Evolutionary conservation across 441 rosid species (phyloP).

Genomic region (Croton setiger): DNA sequence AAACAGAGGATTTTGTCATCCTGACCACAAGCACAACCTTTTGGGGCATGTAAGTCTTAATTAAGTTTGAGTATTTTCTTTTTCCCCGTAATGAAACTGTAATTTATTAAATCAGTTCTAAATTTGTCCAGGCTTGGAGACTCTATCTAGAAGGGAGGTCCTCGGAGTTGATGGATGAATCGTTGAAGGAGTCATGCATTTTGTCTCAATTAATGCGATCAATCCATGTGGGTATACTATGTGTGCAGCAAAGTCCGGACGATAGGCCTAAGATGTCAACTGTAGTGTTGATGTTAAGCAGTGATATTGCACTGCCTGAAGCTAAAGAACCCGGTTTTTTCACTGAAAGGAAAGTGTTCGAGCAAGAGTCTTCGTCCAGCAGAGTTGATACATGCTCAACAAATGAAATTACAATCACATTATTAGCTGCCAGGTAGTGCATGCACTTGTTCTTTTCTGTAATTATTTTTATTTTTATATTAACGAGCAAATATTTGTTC

Average conservation of each 20-base stretch:
- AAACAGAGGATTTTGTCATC: slow-evolving; percentile 54
- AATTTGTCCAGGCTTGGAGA: slow-evolving; percentile 41
- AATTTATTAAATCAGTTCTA: no score
- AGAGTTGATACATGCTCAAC: slow-evolving; percentile 24
- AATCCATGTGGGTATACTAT: slow-evolving; percentile 39
- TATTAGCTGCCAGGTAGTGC: slow-evolving; percentile 24
- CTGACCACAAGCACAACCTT: slow-evolving; percentile 28
- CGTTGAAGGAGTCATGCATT: slow-evolving; percentile 11
- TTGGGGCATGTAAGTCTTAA: slow-evolving; percentile 48
- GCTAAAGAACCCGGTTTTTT: slow-evolving; percentile 40
- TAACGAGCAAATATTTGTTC: background rate
- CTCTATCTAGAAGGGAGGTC: slow-evolving; percentile 31
- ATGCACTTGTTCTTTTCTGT: background rate
- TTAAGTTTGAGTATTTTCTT: background rate
- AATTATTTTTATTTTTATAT: background rate
- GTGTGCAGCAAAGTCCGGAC: slow-evolving; percentile 37
- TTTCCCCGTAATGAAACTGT: background rate
- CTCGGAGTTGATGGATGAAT: slow-evolving; percentile 18
- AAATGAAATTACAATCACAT: slow-evolving; percentile 28
- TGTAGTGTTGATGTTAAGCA: slow-evolving; percentile 38
- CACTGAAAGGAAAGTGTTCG: slow-evolving; percentile 24
- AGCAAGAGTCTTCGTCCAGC: slow-evolving; percentile 23
- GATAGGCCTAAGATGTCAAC: slow-evolving; percentile 41
- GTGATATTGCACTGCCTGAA: slow-evolving; percentile 25
- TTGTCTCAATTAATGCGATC: slow-evolving; percentile 21